These are phyloP conservation scores for Candida golubevii DNA, from an alignment of 805 yeast species.

Conservation along the genomic window DNA sequence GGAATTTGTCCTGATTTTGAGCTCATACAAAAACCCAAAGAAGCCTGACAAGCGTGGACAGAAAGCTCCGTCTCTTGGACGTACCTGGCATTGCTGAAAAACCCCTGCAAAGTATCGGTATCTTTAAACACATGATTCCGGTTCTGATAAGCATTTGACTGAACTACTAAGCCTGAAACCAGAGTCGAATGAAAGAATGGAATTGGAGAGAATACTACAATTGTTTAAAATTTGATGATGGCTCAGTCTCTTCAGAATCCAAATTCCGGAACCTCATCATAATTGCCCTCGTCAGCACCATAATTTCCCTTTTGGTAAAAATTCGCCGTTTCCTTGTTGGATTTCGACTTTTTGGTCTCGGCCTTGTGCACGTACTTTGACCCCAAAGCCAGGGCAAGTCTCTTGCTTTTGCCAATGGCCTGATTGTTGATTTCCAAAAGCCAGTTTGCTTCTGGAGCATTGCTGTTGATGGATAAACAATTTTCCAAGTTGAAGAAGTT, in stretches of 20 bases:
- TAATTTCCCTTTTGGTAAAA: slow-evolving; percentile 17
- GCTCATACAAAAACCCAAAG: no score
- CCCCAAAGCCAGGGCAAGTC: slow-evolving; percentile 22
- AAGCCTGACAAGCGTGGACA: no score
- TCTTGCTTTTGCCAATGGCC: slow-evolving; percentile 14
- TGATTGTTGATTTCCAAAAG: slow-evolving; percentile 13
- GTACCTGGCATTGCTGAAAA: no score
- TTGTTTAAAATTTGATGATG: no score
- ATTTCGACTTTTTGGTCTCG: slow-evolving; percentile 17
- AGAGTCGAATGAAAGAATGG: no score
- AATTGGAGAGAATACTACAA: no score
- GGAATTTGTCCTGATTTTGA: slow-evolving; percentile 33
- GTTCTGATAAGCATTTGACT: no score
- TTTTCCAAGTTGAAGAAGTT: slow-evolving; percentile 32
- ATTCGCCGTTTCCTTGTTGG: neutral
- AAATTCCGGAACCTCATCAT: slow-evolving; percentile 24
- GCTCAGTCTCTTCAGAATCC: slow-evolving; percentile 11
- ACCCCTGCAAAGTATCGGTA: no score
- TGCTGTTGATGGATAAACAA: slow-evolving; percentile 20
- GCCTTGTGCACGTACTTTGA: slow-evolving; percentile 21
- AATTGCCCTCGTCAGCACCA: slow-evolving; percentile 24
- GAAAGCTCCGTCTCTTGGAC: no score
- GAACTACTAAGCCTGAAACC: no score
- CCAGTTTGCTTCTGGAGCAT: slow-evolving; percentile 14
- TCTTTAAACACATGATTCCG: no score